Percentiles rank a stretch among this genome's conserved stretches.
Evolutionary conservation across 441 rosid species (phyloP).

Genomic region (Syzygium malaccense): DNA sequence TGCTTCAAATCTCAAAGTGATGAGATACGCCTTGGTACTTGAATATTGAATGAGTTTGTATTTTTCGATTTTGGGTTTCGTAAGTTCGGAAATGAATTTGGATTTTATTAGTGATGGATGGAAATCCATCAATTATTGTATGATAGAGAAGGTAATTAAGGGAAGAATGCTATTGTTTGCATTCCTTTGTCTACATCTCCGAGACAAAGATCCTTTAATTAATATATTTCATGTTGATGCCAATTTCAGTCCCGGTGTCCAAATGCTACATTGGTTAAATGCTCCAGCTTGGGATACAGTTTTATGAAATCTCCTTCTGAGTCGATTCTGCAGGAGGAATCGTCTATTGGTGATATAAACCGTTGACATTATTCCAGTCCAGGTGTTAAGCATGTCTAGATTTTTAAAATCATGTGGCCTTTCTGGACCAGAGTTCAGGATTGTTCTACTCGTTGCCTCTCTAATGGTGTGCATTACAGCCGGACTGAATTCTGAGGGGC

Average conservation of each 20-base stretch:
- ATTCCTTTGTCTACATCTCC: background rate
- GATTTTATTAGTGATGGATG: background rate
- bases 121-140: background rate
- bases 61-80: background rate
- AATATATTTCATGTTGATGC: background rate
- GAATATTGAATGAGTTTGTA: background rate
- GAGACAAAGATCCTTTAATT: background rate
- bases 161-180: background rate
- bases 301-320: slow-evolving; percentile 9
- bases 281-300: background rate
- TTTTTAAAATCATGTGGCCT: slow-evolving; percentile 16
- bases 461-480: slow-evolving; percentile 40
- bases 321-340: slow-evolving; percentile 16
- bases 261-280: background rate
- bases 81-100: background rate
- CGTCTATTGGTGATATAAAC: background rate
- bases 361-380: slow-evolving; percentile 3
- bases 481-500: slow-evolving; percentile 72
- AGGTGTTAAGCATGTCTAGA: slow-evolving; percentile 20
- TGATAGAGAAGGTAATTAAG: background rate
- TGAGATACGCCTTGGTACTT: background rate
- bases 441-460: slow-evolving; percentile 20
- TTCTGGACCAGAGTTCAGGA: slow-evolving; percentile 24
- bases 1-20: background rate
- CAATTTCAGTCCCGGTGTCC: background rate